phyloP scores from a whole-genome alignment of 164 flowering plant genomes.

The Brasenia schreberi region DNA sequence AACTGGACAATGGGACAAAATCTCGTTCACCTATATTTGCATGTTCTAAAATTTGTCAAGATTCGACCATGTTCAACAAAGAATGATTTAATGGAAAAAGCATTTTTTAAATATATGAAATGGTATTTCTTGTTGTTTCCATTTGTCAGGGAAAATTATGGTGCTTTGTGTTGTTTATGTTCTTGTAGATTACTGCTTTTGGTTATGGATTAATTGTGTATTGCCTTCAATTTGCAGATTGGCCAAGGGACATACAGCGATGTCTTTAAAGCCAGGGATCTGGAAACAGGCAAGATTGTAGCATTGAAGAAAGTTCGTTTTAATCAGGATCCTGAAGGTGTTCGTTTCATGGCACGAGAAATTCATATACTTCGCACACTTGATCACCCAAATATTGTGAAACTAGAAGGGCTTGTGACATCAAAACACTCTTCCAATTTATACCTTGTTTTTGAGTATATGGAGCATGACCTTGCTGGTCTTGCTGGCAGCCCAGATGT shows the following conservation, averaged over 20 bases:
- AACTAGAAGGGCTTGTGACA: slow-evolving; percentile 80
- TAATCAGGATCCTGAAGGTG: slow-evolving; percentile 91
- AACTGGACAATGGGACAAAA: too few relatives aligned
- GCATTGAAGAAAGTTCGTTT: slow-evolving; percentile 94
- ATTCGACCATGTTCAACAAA: too few relatives aligned
- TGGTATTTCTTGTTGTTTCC: too few relatives aligned
- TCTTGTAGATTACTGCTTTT: too few relatives aligned
- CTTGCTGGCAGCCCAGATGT: slow-evolving; percentile 67
- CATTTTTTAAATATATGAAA: too few relatives aligned
- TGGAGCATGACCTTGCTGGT: slow-evolving; percentile 95
- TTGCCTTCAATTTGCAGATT: slow-evolving; percentile 39
- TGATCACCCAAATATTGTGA: slow-evolving; percentile 88
- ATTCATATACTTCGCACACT: slow-evolving; percentile 77
- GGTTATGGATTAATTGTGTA: too few relatives aligned
- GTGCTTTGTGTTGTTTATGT: too few relatives aligned
- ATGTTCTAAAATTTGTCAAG: too few relatives aligned
- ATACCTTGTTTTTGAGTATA: slow-evolving; percentile 90
- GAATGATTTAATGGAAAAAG: too few relatives aligned
- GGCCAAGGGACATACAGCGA: slow-evolving; percentile 96
- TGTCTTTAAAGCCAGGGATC: slow-evolving; percentile 88
- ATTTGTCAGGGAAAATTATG: too few relatives aligned
- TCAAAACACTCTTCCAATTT: slow-evolving; percentile 88
- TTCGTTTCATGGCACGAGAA: slow-evolving; percentile 97
- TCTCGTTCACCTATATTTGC: too few relatives aligned
- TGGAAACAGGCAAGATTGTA: slow-evolving; percentile 76